Base-by-base conservation (phyloP, 805 yeast species). In the Dipodascus geniculatus region DNA sequence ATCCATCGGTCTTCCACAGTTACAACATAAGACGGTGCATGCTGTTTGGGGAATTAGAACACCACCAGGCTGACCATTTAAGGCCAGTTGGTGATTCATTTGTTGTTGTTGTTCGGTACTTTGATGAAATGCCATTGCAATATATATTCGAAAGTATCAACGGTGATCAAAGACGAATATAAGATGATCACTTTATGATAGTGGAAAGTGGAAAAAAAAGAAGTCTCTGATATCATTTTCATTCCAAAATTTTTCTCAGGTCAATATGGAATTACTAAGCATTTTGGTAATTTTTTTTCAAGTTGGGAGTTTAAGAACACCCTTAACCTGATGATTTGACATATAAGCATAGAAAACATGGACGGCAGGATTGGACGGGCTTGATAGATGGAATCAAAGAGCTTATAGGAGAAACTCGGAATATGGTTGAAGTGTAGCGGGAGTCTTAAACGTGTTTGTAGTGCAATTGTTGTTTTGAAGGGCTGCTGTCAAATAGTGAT, bases 1-100 rank as follows among this genome's bases (percentile, higher is more conserved):
- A 67, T 93, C 98, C 80, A 93, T 87, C 48, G 98, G 97, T 54
- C 85, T 87, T 72, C 98, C 98, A 83, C 99, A 93, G 83, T 87
- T 88, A 72, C 96, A 89, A 76, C 99, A 93, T 22, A 47, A 23
- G 19, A 47, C 31, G 11, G 49, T 47, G n/a, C 31, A 22, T 20
- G 49, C 49, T 11, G 49, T 22, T 22, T 22, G 31, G n/a, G 49
- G 49, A n/a, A 47, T 47, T 8, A 47, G 17, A 22, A 22, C n/a
- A 14, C 31, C 49, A 11, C 24, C 31, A 20, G 49, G 17, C 44
- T 38, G 44, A 6, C 44, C 44, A n/a, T n/a, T 38, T 38, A 17
- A n/a, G 14, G 44, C 44, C 20, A 38, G 44, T 17, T 38, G 44
- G 20, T 38, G 44, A 17, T 38, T 38, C 17, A n/a, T 17, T 14